Percentiles rank a stretch among this genome's conserved stretches.
phyloP scores from a whole-genome alignment of 1,284 basidiomycete species.

The Hemileia vastatrix region DNA sequence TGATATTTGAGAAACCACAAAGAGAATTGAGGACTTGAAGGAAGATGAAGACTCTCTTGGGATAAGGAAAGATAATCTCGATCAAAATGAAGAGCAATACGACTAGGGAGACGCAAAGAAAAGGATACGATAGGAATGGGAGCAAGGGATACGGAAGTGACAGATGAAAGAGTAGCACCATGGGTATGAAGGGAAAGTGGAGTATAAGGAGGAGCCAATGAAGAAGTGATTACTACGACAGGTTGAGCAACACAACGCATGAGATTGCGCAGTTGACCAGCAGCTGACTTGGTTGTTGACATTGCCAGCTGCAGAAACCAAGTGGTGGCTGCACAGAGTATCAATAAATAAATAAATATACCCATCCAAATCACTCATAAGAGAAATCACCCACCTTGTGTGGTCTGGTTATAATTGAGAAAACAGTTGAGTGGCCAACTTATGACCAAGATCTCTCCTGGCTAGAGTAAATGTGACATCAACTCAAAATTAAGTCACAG shows the following conservation, averaged over 20 bases:
- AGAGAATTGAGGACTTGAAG: conserved; percentile 16
- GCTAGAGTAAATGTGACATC: no score
- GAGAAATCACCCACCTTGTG: no score
- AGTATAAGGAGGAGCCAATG: no score
- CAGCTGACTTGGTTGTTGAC: no score
- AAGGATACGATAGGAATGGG: conserved; percentile 77
- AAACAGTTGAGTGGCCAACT: no score
- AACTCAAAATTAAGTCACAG: no score
- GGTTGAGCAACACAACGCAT: conserved; percentile 15
- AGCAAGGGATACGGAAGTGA: conserved; percentile 78
- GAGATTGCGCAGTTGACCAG: background rate
- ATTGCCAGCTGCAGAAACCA: no score
- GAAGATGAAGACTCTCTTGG: background rate
- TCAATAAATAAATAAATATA: no score
- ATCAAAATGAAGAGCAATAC: conserved; percentile 54
- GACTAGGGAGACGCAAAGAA: conserved; percentile 73
- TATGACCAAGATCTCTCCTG: no score
- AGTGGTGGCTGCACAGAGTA: no score
- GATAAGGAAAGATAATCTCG: background rate
- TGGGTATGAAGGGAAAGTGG: conserved; percentile 47
- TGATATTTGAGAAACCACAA: conserved; percentile 20
- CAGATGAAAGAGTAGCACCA: conserved; percentile 82
- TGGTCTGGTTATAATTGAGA: no score
- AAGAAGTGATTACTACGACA: conserved; percentile 7
- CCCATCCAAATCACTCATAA: no score